Evolutionary conservation across 257 asterid species (phyloP).

Genomic region (Lithospermum erythrorhizon): DNA sequence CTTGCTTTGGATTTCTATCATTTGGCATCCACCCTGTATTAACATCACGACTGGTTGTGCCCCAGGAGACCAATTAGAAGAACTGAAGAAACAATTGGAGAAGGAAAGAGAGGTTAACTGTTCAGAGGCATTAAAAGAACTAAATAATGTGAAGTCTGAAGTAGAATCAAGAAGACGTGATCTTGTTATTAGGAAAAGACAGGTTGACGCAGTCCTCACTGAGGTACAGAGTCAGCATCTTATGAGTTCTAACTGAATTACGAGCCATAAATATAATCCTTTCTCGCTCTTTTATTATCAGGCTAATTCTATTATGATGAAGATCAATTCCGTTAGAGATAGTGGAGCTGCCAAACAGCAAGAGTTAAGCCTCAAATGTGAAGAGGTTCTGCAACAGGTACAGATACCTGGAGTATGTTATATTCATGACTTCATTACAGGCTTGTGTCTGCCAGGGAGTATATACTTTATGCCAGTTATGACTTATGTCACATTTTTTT

Average conservation of each 20-base stretch:
- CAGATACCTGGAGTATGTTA: background rate
- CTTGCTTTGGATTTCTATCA: constrained; percentile 10
- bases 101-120: constrained; percentile 37
- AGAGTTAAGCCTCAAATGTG: constrained; percentile 35
- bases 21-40: constrained; percentile 8
- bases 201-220: constrained; percentile 51
- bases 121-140: constrained; percentile 44
- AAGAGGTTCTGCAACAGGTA: constrained; percentile 63
- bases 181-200: constrained; percentile 44
- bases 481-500: background rate
- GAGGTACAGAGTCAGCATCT: constrained; percentile 32
- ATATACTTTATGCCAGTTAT: background rate
- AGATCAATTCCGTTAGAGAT: constrained; percentile 34
- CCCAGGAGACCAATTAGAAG: constrained; percentile 57
- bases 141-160: constrained; percentile 48
- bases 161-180: constrained; percentile 42
- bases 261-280: constrained; percentile 5
- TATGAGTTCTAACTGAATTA: constrained; percentile 1
- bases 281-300: constrained; percentile 17
- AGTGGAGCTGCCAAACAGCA: constrained; percentile 49
- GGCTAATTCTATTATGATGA: constrained; percentile 40
- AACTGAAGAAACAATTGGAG: constrained; percentile 43
- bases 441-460: too few relatives aligned
- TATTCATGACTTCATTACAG: too few relatives aligned
- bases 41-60: constrained; percentile 4